Evolutionary conservation across 768 basidiomycete species (phyloP), one percentile per base, ranked within the genome.

Genomic region (Mycena vitilis): DNA sequence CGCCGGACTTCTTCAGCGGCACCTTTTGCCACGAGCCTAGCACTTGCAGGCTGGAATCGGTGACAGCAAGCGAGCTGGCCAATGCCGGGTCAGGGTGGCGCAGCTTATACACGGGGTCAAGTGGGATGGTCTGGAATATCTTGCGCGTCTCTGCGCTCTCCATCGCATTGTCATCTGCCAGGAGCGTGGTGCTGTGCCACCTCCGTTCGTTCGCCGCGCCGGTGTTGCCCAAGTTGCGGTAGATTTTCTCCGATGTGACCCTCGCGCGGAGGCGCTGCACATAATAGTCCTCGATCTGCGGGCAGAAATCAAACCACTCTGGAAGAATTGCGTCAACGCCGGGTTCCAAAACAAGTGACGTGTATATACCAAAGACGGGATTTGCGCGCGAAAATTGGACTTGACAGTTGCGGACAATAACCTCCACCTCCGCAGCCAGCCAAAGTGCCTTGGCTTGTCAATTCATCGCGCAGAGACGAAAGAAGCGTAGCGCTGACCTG

Each of bases 11-110:
- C 60, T 71, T 73, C 25, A 74, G 61, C 45, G 69, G 69, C 12
- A 81, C 66, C 73, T 81, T 81, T 65, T 73, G 66, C 82, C 81
- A 82, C 5, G 79, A 80, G 6, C 82, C 82, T 6, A 73, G 74
- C 4, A 82, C 71, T 60, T 84, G 82, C 20, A 78, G 61, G 20
- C 70, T 63, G 0, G 71, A 65, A 37, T 70, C 55, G 30, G 66
- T 76, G 12, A 79, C 62, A 9, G 62, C 59, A 12, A 74, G 63
- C 38, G 67, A 74, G 20, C 65, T 66, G 5, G 69, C 74, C 13
- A 75, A 55, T 6, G n/a, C 47, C 13, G 78, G 77, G 37, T 79
- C 77, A 3, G 77, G 80, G 66, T 81, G 79, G 16, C 77, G 74
- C 16, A 77, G 71, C 42, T 72, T 47, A n/a, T 70, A 55, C 18